phyloP scores from a whole-genome alignment of 1,284 basidiomycete genomes.

The Stygiomarasmius scandens region DNA sequence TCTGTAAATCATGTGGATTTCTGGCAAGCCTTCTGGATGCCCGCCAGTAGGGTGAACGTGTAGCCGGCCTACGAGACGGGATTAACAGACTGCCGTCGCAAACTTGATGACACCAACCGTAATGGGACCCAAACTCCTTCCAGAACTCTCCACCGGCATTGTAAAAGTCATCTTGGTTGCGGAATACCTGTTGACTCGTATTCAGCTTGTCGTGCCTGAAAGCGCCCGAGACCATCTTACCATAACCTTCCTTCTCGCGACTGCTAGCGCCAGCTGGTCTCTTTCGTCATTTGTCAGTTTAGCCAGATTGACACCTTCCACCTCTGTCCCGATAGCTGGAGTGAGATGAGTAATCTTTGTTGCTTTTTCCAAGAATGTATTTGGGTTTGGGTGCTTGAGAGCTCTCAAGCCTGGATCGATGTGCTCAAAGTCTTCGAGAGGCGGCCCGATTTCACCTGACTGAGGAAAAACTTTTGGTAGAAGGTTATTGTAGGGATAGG shows the following conservation, averaged over 20 bases:
- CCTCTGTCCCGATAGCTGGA: slow-evolving; percentile 49
- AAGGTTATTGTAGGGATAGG: slow-evolving; percentile 11
- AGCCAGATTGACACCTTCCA: slow-evolving; percentile 46
- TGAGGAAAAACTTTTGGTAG: slow-evolving; percentile 14
- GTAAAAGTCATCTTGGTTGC: slow-evolving; percentile 19
- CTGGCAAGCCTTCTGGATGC: slow-evolving; percentile 13
- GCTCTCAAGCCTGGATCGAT: slow-evolving; percentile 44
- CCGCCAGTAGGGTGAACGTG: slow-evolving; percentile 20
- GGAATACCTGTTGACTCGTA: slow-evolving; percentile 11
- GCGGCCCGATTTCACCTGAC: background rate
- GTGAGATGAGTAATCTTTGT: slow-evolving; percentile 35
- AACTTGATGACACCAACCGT: slow-evolving; percentile 6
- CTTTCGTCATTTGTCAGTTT: slow-evolving; percentile 38
- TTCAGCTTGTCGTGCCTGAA: background rate
- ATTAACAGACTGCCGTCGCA: background rate
- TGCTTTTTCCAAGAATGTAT: slow-evolving; percentile 35
- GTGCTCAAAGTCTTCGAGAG: slow-evolving; percentile 37
- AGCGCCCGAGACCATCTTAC: too few species aligned
- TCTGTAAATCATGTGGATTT: slow-evolving; percentile 21
- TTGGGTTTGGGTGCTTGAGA: slow-evolving; percentile 35
- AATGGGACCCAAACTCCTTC: slow-evolving; percentile 19
- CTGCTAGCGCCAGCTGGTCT: slow-evolving; percentile 47
- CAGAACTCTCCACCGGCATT: slow-evolving; percentile 17
- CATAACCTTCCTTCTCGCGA: slow-evolving; percentile 19
- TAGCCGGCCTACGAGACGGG: slow-evolving; percentile 12